Evolutionary conservation across 176 grass and related monocot species (phyloP), one percentile per base, ranked within the genome.

Genomic region (Typha latifolia): DNA sequence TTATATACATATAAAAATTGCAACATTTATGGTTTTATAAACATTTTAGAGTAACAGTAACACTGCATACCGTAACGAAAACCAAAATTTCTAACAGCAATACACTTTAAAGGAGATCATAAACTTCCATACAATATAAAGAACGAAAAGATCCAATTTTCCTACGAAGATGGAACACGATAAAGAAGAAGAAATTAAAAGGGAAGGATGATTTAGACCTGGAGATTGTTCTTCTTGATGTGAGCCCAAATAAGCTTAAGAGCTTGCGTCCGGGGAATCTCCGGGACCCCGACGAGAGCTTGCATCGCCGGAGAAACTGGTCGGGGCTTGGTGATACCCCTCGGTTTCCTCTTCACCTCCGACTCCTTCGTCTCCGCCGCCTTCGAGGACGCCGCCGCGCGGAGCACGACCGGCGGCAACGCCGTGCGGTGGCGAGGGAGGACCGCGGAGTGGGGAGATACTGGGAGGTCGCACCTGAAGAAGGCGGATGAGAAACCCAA

Each of bases 191-290:
- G 14, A 47, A 10, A 6, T 3, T 3, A 55, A 31, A 68, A 22
- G 20, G 16, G 53, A 59, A 21, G 53, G 18, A 59, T 19, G 37
- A 10, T 43, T 43, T 43, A 43, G 31, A 91, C 92, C 88, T 96
- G 88, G 63, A 96, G 88, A 32, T 91, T 76, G 72, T 84, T 70
- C 73, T 91, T 70, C 80, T 91, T 96, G 73, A 96, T 96, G 77
- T 96, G 83, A 57, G 80, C 87, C 92, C 85, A 96, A 56, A 96
- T 74, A 69, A 79, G 77, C 82, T 91, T 96, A 59, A 91, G 85
- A 21, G 78, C 92, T 80, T 91, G 84, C 61, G 92, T 91, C 67
- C 88, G 79, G 68, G 92, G 68, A 50, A 96, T 91, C 49, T 86
- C 92, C 20, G 74, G 27, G 49, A 64, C 77, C 21, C 92, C 92